A percentile compares a stretch with the other conserved stretches of the same genome.
Evolutionary conservation across 2,329 filamentous ascomycete genomes (phyloP).

Genomic region (Talaromyces marneffei): DNA sequence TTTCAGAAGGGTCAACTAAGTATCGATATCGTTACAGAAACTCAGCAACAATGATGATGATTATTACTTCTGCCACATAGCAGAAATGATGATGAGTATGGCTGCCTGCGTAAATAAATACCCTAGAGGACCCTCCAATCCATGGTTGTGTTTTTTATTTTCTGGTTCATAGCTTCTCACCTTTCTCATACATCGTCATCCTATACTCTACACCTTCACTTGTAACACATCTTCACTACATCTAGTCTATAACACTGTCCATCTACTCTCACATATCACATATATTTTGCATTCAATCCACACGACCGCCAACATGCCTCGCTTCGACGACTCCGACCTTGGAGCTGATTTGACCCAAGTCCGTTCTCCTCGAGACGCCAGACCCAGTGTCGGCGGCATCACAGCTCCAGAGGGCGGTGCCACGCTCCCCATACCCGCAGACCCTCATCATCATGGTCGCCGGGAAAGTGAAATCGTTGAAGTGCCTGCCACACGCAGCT

Average conservation of each 20-base stretch:
- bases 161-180: neutral
- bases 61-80: neutral
- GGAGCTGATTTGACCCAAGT: conserved; percentile 32
- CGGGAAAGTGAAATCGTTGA: conserved; percentile 54
- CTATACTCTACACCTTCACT: neutral
- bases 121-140: neutral
- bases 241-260: neutral
- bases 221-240: too few relatives aligned
- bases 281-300: conserved; percentile 13
- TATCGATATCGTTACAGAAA: conserved; percentile 9
- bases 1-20: conserved; percentile 5
- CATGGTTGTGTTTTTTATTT: neutral
- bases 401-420: conserved; percentile 15
- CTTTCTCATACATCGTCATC: neutral
- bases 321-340: conserved; percentile 55
- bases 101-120: conserved; percentile 11
- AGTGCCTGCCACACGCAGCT: conserved; percentile 62
- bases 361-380: conserved; percentile 25
- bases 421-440: conserved; percentile 37
- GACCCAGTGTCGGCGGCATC: conserved; percentile 21
- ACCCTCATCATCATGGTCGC: conserved; percentile 25
- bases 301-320: conserved; percentile 50
- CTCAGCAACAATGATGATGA: neutral
- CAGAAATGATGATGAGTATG: neutral
- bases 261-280: conserved; percentile 7